Evolutionary conservation across 768 basidiomycete genomes (phyloP).

Genomic region (Suillus paluster): DNA sequence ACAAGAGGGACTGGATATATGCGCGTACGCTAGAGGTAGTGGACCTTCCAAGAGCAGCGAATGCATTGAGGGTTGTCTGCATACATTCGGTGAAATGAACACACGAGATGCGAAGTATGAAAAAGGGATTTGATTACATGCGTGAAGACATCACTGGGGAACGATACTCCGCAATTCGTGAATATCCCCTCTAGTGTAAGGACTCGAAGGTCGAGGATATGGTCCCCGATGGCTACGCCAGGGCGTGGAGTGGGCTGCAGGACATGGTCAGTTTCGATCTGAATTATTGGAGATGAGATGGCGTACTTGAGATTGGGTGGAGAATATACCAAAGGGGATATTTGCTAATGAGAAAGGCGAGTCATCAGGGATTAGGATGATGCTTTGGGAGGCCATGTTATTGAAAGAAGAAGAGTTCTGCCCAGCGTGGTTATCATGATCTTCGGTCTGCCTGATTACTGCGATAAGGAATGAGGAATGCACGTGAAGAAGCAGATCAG

Average conservation of each 20-base stretch:
- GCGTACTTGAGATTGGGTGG: constrained; percentile 1
- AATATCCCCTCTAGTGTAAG: not conserved
- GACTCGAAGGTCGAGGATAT: constrained; percentile 8
- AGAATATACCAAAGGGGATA: constrained; percentile 11
- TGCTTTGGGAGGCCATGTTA: constrained; percentile 1
- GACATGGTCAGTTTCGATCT: not conserved
- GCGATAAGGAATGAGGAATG: not conserved
- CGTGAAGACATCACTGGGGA: constrained; percentile 6
- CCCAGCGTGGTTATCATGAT: no score
- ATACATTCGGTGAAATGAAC: not conserved
- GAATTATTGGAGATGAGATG: not conserved
- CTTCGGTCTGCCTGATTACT: not conserved
- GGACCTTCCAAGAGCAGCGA: constrained; percentile 5
- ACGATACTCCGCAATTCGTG: not conserved
- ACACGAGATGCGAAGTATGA: not conserved
- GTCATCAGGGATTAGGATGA: constrained; percentile 1
- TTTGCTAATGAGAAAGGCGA: constrained; percentile 9
- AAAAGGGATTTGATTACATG: not conserved
- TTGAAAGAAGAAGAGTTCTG: not conserved
- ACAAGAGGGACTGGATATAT: constrained; percentile 8
- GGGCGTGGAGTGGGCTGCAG: constrained; percentile 2
- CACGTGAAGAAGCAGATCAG: not conserved
- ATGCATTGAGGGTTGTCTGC: constrained; percentile 9
- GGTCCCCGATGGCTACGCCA: constrained; percentile 7
- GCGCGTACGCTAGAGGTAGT: not conserved